phyloP scores from a whole-genome alignment of 2,329 filamentous ascomycete genomes.

The Neofusicoccum sp. region DNA sequence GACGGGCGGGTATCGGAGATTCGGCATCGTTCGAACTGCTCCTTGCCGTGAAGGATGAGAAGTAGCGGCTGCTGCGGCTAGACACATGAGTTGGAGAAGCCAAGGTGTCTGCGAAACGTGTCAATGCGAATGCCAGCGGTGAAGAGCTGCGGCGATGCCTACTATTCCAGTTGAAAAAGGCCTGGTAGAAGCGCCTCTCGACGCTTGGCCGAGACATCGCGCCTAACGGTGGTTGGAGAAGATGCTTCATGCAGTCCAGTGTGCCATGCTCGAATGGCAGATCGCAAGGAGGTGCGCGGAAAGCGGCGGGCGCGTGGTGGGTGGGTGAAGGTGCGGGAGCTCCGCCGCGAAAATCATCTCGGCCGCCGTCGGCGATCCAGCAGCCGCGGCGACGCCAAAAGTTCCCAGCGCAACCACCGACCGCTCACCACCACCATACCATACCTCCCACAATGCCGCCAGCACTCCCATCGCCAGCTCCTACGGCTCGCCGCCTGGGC shows the following conservation, averaged over 20 bases:
- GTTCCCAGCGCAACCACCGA: conserved; percentile 4
- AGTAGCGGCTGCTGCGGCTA: not conserved
- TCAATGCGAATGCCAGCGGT: not conserved
- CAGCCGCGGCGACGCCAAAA: not conserved
- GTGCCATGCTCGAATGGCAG: not conserved
- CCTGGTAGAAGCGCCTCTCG: conserved; percentile 42
- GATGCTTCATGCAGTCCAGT: not conserved
- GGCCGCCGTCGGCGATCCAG: not conserved
- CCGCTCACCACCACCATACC: conserved; percentile 13
- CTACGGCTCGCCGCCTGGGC: conserved; percentile 32
- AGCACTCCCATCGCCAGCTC: conserved; percentile 24
- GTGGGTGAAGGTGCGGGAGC: not conserved
- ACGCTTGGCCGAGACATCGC: conserved; percentile 17
- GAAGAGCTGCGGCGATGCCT: not conserved
- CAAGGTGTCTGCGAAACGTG: not conserved
- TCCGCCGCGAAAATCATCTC: conserved; percentile 19
- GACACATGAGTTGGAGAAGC: not conserved
- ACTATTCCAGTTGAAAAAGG: conserved; percentile 45
- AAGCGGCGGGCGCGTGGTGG: not conserved
- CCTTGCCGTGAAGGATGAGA: not conserved
- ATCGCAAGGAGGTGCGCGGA: not conserved
- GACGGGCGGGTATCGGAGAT: not conserved
- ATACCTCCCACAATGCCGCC: conserved; percentile 28
- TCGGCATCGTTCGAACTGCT: not conserved
- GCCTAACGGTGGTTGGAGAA: not conserved